phyloP scores from a whole-genome alignment of 2,329 filamentous ascomycete species.

The Pyrenophora graminea region DNA sequence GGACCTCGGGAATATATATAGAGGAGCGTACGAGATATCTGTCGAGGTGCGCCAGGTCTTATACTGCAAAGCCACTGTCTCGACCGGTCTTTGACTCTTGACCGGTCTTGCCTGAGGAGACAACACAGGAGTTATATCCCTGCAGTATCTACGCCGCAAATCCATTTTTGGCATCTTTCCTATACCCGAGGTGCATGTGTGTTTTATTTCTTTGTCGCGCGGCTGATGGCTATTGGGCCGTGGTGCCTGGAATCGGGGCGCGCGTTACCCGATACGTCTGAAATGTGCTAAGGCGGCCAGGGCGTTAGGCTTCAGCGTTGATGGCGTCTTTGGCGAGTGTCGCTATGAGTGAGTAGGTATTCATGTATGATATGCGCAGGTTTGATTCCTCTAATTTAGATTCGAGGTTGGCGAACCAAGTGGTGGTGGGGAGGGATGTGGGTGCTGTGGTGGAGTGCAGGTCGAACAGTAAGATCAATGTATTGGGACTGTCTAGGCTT shows the following conservation, averaged over 20 bases:
- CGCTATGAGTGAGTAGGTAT: constrained; percentile 8
- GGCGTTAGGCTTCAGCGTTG: constrained; percentile 8
- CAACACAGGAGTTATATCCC: constrained; percentile 1
- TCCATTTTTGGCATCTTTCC: constrained; percentile 10
- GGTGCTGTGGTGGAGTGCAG: neutral
- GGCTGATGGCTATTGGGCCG: constrained; percentile 12
- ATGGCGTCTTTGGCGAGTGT: constrained; percentile 1
- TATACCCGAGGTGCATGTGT: constrained; percentile 8
- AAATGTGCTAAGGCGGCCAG: constrained; percentile 15
- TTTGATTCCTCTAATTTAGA: neutral
- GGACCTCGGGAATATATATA: too few species aligned
- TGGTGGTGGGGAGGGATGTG: neutral
- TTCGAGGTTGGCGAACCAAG: neutral
- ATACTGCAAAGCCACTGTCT: constrained; percentile 16
- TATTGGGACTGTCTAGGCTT: neutral
- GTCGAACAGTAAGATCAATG: constrained; percentile 8
- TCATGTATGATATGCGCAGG: constrained; percentile 1
- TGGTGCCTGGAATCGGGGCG: constrained; percentile 16
- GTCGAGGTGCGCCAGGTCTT: constrained; percentile 7
- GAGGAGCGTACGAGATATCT: neutral
- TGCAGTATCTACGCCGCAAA: constrained; percentile 1
- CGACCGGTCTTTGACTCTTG: constrained; percentile 28
- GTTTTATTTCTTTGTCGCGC: constrained; percentile 11
- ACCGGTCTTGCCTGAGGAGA: constrained; percentile 25
- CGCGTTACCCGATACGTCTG: constrained; percentile 21